Evolutionary conservation across 495 filamentous ascomycete species (phyloP).

Genomic region (Astrothelium macrocarpum): DNA sequence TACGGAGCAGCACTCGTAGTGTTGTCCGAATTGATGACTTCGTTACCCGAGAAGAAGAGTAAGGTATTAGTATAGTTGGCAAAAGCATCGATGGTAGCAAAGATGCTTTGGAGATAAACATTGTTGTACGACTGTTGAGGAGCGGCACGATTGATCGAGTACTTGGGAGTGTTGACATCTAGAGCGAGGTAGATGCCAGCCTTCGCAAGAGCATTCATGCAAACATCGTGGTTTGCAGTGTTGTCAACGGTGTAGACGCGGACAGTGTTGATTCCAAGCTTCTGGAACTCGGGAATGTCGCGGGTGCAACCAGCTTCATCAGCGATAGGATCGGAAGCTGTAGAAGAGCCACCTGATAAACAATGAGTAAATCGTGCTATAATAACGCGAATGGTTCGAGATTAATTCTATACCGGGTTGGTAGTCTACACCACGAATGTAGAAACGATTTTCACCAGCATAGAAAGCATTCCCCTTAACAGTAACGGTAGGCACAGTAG

Average conservation of each 20-base stretch:
- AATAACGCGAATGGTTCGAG: not conserved
- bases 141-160: conserved; percentile 72
- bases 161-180: conserved; percentile 68
- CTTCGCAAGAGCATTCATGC: conserved; percentile 31
- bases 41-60: conserved; percentile 94
- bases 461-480: conserved; percentile 66
- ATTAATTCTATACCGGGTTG: conserved; percentile 50
- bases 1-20: conserved; percentile 71
- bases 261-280: conserved; percentile 81
- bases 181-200: conserved; percentile 78
- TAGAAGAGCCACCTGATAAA: conserved; percentile 57
- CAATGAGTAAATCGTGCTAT: not conserved
- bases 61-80: conserved; percentile 79
- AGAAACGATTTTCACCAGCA: conserved; percentile 72
- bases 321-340: conserved; percentile 69
- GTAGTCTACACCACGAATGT: conserved; percentile 91
- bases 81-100: conserved; percentile 86
- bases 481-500: conserved; percentile 30
- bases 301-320: conserved; percentile 61
- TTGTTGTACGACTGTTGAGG: conserved; percentile 80
- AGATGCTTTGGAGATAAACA: conserved; percentile 84
- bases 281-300: conserved; percentile 74
- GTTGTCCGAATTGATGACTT: conserved; percentile 79
- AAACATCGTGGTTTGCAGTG: conserved; percentile 61
- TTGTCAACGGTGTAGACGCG: conserved; percentile 93